Evolutionary conservation across 345 rosid species (phyloP).

Genomic region (Syzygium oleosum): DNA sequence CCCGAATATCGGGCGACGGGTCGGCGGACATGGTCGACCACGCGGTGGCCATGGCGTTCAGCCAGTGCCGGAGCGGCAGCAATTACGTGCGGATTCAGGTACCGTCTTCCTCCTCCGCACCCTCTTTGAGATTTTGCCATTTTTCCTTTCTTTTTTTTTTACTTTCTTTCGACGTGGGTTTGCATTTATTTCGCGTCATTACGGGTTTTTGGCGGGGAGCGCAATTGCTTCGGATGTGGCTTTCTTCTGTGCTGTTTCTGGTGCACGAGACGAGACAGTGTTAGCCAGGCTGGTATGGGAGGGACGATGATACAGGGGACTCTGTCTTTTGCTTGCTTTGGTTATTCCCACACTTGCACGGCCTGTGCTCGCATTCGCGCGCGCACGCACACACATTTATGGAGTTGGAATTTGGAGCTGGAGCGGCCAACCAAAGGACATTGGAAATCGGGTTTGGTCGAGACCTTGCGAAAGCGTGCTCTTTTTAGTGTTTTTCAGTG

Average conservation of each 20-base stretch:
- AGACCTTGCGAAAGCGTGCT: neutral
- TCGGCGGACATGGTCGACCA: constrained; percentile 92
- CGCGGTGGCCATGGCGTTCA: constrained; percentile 92
- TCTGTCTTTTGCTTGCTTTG: constrained; percentile 10
- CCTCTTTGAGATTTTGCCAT: neutral
- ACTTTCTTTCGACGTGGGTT: neutral
- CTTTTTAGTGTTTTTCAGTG: neutral
- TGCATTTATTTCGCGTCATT: constrained; percentile 1
- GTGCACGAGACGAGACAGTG: constrained; percentile 17
- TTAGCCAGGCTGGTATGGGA: constrained; percentile 35
- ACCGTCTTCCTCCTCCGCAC: neutral
- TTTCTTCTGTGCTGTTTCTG: constrained; percentile 2
- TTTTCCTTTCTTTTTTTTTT: neutral
- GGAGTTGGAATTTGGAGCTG: neutral
- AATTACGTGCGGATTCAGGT: constrained; percentile 94
- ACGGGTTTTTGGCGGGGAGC: neutral
- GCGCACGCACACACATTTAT: neutral
- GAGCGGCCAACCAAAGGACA: neutral
- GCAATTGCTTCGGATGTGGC: neutral
- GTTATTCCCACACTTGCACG: neutral
- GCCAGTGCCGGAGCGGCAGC: constrained; percentile 58
- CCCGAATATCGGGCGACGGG: constrained; percentile 73
- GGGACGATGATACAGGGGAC: constrained; percentile 4
- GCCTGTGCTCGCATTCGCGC: neutral
- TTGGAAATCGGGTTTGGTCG: neutral